Evolutionary conservation across 805 yeast species (phyloP).

Genomic region (Sugiyamaella mastotermitis): DNA sequence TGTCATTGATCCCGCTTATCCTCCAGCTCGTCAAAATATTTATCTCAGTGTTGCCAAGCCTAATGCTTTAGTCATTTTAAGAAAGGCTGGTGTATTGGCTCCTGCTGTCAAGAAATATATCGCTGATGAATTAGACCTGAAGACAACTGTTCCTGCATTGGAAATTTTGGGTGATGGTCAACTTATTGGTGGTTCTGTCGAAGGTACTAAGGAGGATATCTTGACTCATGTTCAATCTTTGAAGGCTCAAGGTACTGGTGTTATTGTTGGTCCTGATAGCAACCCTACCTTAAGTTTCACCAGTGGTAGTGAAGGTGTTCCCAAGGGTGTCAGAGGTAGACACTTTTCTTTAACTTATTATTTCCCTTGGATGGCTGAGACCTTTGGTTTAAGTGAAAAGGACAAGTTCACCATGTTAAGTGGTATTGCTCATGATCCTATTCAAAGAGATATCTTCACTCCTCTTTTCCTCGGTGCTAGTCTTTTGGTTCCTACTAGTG

Average conservation of each 20-base stretch:
- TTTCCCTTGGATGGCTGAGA: conserved; percentile 97
- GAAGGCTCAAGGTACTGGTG: conserved; percentile 67
- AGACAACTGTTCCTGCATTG: conserved; percentile 69
- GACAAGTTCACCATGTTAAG: conserved; percentile 96
- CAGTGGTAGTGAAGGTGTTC: conserved; percentile 96
- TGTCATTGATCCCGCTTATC: conserved; percentile 98
- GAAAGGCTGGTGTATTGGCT: conserved; percentile 82
- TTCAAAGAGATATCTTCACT: conserved; percentile 98
- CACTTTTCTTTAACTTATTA: conserved; percentile 95
- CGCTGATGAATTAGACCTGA: conserved; percentile 60
- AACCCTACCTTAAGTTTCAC: conserved; percentile 96
- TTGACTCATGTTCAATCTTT: conserved; percentile 41
- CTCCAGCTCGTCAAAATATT: conserved; percentile 94
- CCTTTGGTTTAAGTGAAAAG: conserved; percentile 66
- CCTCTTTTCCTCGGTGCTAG: conserved; percentile 95
- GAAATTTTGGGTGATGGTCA: conserved; percentile 73
- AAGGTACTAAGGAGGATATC: conserved; percentile 39
- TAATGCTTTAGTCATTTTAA: conserved; percentile 79
- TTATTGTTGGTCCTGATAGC: conserved; percentile 93
- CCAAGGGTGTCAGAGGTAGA: conserved; percentile 98
- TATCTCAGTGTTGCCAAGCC: conserved; percentile 94
- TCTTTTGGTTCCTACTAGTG: conserved; percentile 87
- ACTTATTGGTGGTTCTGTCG: conserved; percentile 42
- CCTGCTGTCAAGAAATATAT: conserved; percentile 75
- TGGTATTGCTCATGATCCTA: conserved; percentile 99